Evolutionary conservation across 371 early-diverging fungal species (phyloP), one percentile per base, ranked within the genome.

Genomic region (Mucor circinelloides): DNA sequence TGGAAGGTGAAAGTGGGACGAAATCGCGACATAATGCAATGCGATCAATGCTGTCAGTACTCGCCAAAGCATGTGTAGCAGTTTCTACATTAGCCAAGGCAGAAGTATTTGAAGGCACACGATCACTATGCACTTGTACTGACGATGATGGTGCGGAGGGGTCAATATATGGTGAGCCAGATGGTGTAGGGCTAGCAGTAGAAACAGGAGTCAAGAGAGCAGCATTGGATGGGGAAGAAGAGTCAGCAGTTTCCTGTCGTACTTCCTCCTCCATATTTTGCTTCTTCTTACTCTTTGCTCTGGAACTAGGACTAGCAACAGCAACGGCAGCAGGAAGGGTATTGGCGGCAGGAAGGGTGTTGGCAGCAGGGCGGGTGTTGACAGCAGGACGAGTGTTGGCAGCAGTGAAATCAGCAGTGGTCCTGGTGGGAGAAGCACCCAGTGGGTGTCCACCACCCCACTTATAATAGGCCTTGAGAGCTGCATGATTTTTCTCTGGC

Each of bases 41-140:
- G 9, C 6, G 12, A 28, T 54, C 30, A 54, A 6, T 30, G 15
- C 27, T 28, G 9, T 3, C 17, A 3, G n/a, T 54, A 54, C 54
- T 54, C 28, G 12, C 12, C 10, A n/a, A 54, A 54, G 34, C 31
- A 5, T 65, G 59, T 30, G 72, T 52, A 52, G 57, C 61, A 66
- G 13, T 17, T n/a, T 58, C 74, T 25, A 44, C 67, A 62, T 25
- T 68, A 34, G 36, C 73, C 58, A 57, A 38, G 57, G 52, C 69
- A 23, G 60, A 60, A 30, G 44, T 27, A 25, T 13, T 34, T n/a
- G 58, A 44, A 15, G 44, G 17, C 17, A 34, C 21, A 44, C 61
- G 52, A 36, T 58, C 31, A 48, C 15, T 36, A 1, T 46, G 52
- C 25, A 27, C 3, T 25, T 0, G 8, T n/a, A 44, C 44, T 23